Conservation (phyloP, 2,329 filamentous ascomycete species). For the Fusarium beomiforme region DNA sequence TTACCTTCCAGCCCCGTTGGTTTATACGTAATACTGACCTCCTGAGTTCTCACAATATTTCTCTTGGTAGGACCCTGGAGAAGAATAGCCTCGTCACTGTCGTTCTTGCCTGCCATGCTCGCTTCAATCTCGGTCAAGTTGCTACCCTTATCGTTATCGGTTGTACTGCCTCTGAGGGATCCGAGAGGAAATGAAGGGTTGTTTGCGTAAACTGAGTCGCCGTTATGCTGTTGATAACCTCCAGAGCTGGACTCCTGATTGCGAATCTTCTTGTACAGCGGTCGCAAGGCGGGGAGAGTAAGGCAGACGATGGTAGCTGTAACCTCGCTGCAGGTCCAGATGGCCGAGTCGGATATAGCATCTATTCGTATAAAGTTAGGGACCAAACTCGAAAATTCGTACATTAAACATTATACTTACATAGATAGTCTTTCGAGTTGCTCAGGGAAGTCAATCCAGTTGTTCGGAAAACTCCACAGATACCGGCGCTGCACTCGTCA, state of each 20-base stretch:
- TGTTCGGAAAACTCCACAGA: background rate
- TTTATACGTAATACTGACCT: background rate
- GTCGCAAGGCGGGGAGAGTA: background rate
- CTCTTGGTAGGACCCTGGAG: background rate
- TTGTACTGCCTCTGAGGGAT: background rate
- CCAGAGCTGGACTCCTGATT: background rate
- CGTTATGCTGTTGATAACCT: background rate
- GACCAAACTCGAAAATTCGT: too few relatives aligned
- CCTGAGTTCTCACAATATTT: background rate
- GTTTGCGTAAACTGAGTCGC: background rate
- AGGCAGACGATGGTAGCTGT: constrained; percentile 1
- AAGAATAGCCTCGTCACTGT: background rate
- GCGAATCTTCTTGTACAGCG: background rate
- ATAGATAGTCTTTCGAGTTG: background rate
- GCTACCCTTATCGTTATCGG: background rate
- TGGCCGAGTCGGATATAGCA: background rate
- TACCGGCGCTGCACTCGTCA: background rate
- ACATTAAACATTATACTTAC: too few relatives aligned
- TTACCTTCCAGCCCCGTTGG: background rate
- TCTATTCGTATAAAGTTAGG: background rate
- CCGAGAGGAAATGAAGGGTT: background rate
- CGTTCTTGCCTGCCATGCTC: background rate
- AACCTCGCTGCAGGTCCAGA: constrained; percentile 2
- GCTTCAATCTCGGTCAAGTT: background rate
- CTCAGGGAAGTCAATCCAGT: background rate